Evolutionary conservation across 2,329 filamentous ascomycete species (phyloP), one percentile per base, ranked within the genome.

Genomic region (Ophiostoma quercus): DNA sequence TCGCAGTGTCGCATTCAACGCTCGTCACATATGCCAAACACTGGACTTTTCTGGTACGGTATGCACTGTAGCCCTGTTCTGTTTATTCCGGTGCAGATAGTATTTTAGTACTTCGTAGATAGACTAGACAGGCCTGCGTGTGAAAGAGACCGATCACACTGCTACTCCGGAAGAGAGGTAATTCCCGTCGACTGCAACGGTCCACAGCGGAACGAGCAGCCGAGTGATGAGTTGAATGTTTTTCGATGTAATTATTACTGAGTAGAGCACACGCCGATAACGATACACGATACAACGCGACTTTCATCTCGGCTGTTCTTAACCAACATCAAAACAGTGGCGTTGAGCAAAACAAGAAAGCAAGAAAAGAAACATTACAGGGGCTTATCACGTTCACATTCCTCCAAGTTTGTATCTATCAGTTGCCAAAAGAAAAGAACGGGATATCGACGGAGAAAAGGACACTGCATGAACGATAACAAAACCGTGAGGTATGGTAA

Each of bases 1-100:
- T 14, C 22, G 51, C 12, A 57, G n/a, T 22, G 51, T 57, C 25
- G 51, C 51, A 57, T 57, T 57, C 22, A 8, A 29, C n/a, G 16
- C 51, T 25, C 51, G 51, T 57, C 51, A 57, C 51, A 57, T 25
- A 57, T 57, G 51, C 51, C 51, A 57, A 57, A 57, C 51, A 57
- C 51, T 3, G 51, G 51, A 16, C 51, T 22, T 4, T n/a, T 57
- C 11, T 57, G 22, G 51, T 29, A 57, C 51, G 51, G 51, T 25
- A 57, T 57, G 51, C 51, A 25, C n/a, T 12, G 51, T 25, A 57
- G 51, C 51, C 51, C 16, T 57, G 51, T 25, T 57, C n/a, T 29
- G 7, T 57, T 9, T 16, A 22, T 29, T 29, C 25, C 2, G 25
- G 25, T 29, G 25, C 25, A 29, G 25, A 29, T 29, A 29, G 25